phyloP scores from a whole-genome alignment of 2,329 filamentous ascomycete genomes.

The Plectosphaerella cucumerina region DNA sequence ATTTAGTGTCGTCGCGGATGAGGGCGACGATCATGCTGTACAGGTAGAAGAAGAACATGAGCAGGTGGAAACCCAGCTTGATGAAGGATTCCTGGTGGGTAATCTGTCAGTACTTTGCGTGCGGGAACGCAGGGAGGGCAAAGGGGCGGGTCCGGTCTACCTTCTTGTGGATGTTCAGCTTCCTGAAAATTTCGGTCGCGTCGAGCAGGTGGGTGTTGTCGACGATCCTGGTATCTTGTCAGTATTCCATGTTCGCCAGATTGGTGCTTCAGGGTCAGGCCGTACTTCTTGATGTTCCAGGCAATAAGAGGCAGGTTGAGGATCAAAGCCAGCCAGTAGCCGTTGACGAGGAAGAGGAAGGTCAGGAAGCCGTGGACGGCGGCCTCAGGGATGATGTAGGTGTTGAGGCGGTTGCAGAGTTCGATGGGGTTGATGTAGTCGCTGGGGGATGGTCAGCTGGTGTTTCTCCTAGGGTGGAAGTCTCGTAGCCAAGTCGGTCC shows the following conservation, averaged over 20 bases:
- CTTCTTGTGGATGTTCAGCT: constrained; percentile 99
- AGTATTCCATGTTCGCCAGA: background rate
- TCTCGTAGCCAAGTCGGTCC: background rate
- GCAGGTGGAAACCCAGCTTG: constrained; percentile 95
- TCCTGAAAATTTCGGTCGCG: constrained; percentile 98
- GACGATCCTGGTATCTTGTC: constrained; percentile 64
- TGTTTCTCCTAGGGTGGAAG: constrained; percentile 21
- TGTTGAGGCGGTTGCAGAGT: constrained; percentile 99
- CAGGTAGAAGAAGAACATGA: constrained; percentile 99
- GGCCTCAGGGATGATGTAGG: constrained; percentile 98
- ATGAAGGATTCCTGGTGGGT: constrained; percentile 86
- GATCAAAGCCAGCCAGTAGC: constrained; percentile 92
- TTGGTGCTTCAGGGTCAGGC: constrained; percentile 15
- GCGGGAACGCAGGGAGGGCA: background rate
- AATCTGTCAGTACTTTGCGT: background rate
- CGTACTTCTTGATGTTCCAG: constrained; percentile 98
- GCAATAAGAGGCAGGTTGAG: constrained; percentile 88
- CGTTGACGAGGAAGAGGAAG: constrained; percentile 94
- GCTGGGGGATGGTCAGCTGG: constrained; percentile 40
- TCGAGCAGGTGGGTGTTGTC: constrained; percentile 97
- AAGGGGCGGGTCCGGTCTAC: constrained; percentile 38
- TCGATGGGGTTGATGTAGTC: constrained; percentile 99
- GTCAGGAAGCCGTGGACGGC: constrained; percentile 96
- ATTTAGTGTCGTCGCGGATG: constrained; percentile 90
- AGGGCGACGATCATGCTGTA: constrained; percentile 98